phyloP scores from a whole-genome alignment of 1,139 yeast species.

The Candida sojae region DNA sequence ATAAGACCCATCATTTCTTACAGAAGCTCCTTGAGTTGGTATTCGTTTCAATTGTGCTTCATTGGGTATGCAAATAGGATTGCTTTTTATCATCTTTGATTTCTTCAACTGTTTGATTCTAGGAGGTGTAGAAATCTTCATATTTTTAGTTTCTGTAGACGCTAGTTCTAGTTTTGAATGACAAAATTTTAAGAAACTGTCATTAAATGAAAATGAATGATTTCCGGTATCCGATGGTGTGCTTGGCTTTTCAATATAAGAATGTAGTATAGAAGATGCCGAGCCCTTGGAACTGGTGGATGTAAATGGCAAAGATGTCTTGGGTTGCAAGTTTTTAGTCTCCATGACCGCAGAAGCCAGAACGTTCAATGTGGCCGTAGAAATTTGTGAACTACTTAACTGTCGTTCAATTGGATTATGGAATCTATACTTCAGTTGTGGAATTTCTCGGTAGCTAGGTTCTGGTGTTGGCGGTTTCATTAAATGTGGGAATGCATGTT shows the following conservation, averaged over 20 bases:
- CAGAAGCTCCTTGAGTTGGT: constrained; percentile 25
- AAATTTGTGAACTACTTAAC: constrained; percentile 17
- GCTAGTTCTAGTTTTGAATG: constrained; percentile 1
- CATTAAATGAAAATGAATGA: constrained; percentile 3
- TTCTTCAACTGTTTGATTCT: constrained; percentile 21
- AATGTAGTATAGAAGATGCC: constrained; percentile 5
- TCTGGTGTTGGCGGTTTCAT: constrained; percentile 18
- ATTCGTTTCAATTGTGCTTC: constrained; percentile 28
- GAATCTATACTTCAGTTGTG: constrained; percentile 20
- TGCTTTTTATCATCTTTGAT: constrained; percentile 15
- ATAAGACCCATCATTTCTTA: constrained; percentile 34
- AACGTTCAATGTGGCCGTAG: constrained; percentile 31
- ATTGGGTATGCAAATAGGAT: constrained; percentile 21
- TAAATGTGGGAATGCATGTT: constrained; percentile 34
- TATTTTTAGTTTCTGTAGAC: not conserved
- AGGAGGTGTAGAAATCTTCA: constrained; percentile 17
- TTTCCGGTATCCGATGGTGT: constrained; percentile 3
- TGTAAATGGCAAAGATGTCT: not conserved
- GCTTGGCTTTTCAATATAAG: constrained; percentile 5
- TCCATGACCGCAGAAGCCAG: constrained; percentile 3
- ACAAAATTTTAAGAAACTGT: constrained; percentile 1
- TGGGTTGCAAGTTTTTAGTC: not conserved
- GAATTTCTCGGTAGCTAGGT: not conserved
- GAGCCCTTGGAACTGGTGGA: constrained; percentile 1
- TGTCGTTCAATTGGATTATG: constrained; percentile 40